These are phyloP conservation scores for Austropuccinia psidii DNA, from an alignment of 1,284 basidiomycete species.

Conservation along the genomic window DNA sequence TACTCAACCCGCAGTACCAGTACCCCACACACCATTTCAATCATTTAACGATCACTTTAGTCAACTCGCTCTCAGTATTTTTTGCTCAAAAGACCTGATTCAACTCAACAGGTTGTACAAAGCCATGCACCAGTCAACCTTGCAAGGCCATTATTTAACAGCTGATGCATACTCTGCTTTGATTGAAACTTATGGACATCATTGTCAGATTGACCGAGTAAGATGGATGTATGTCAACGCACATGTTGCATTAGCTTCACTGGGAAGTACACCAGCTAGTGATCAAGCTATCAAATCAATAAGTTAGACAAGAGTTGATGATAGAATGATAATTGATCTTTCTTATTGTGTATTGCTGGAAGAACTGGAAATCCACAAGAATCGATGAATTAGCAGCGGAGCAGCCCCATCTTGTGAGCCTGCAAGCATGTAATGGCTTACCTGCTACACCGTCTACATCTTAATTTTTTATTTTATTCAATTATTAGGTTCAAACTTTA, in stretches of 20 bases:
- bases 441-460: too few relatives aligned
- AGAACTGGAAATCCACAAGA: conserved; percentile 68
- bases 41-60: conserved; percentile 34
- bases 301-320: conserved; percentile 69
- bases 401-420: too few relatives aligned
- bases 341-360: conserved; percentile 72
- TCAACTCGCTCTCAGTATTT: conserved; percentile 31
- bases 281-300: conserved; percentile 11
- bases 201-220: conserved; percentile 20
- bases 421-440: too few relatives aligned
- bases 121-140: conserved; percentile 13
- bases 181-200: conserved; percentile 30
- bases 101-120: conserved; percentile 14
- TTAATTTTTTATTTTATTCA: too few relatives aligned
- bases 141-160: conserved; percentile 19
- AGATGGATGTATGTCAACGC: conserved; percentile 34
- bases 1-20: background rate
- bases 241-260: conserved; percentile 18
- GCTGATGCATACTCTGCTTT: conserved; percentile 27
- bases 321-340: conserved; percentile 75
- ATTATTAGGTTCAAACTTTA: too few relatives aligned
- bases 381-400: conserved; percentile 67
- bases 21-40: conserved; percentile 15
- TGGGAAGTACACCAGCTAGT: background rate
- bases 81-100: conserved; percentile 8